Percentiles rank a stretch among this genome's conserved stretches.
Conservation (phyloP, 257 asterid genomes). For the Solanum paucissectum region DNA sequence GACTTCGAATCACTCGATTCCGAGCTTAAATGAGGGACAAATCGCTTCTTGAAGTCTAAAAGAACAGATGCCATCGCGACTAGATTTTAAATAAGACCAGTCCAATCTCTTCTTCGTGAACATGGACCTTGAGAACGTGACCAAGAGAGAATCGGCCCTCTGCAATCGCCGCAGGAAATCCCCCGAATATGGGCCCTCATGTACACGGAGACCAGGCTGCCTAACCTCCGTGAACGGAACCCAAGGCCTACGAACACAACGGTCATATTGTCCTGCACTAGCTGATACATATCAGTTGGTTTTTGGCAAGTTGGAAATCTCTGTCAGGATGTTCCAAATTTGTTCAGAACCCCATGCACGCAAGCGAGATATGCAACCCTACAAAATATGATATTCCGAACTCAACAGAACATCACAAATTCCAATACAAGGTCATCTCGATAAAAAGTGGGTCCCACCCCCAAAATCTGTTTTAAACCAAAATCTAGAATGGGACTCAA, state of each 20-base stretch:
- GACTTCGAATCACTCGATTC: too few relatives aligned
- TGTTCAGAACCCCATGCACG: background rate
- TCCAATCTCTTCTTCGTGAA: background rate
- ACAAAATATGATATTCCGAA: too few relatives aligned
- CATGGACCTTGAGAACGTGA: rapidly evolving
- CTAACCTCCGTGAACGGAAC: background rate
- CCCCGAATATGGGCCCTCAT: background rate
- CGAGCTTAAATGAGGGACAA: too few relatives aligned
- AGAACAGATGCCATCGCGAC: background rate
- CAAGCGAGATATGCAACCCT: background rate
- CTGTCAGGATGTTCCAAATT: background rate
- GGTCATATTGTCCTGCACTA: background rate
- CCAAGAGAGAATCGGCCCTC: background rate
- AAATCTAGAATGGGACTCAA: too few relatives aligned
- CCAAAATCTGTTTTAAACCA: too few relatives aligned
- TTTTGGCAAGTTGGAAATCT: background rate
- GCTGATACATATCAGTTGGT: background rate
- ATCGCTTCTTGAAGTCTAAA: background rate
- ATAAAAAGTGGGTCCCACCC: too few relatives aligned
- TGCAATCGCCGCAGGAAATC: background rate
- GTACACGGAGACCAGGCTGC: rapidly evolving
- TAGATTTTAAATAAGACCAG: background rate
- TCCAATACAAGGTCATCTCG: background rate
- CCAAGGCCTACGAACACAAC: background rate
- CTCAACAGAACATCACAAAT: background rate